Percentiles rank a stretch among this genome's conserved stretches.
These are phyloP conservation scores for Cyclotella sp. DNA, from an alignment of 108 stramenopile genomes.

Conservation along the genomic window DNA sequence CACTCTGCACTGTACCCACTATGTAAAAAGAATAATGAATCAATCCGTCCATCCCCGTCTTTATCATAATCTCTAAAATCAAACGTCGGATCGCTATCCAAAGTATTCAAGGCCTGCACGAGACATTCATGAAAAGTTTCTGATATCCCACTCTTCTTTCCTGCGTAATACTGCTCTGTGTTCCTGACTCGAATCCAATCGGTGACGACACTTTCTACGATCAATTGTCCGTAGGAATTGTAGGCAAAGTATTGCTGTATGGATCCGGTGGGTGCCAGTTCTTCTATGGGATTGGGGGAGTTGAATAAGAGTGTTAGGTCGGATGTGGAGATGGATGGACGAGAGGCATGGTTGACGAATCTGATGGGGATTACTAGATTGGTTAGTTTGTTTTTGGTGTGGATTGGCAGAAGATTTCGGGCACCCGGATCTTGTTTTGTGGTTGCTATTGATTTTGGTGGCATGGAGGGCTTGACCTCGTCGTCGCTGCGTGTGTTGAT, in stretches of 20 bases:
- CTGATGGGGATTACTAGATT: conserved; percentile 34
- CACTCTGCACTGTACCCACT: conserved; percentile 42
- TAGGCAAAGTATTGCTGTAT: conserved; percentile 43
- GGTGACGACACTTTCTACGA: conserved; percentile 32
- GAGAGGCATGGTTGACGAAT: conserved; percentile 24
- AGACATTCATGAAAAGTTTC: conserved; percentile 13
- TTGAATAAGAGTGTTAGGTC: conserved; percentile 20
- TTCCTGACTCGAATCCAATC: conserved; percentile 48
- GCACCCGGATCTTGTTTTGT: neutral
- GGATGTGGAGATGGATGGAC: conserved; percentile 4
- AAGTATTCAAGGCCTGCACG: conserved; percentile 9
- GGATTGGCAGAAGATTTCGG: neutral
- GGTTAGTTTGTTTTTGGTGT: neutral
- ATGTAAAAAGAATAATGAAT: conserved; percentile 35
- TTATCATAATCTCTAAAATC: conserved; percentile 20
- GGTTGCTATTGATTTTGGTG: neutral
- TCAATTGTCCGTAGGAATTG: conserved; percentile 32
- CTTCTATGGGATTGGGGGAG: conserved; percentile 8
- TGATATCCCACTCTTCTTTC: conserved; percentile 23
- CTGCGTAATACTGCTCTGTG: conserved; percentile 43
- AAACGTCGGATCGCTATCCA: conserved; percentile 25
- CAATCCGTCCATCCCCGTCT: conserved; percentile 18
- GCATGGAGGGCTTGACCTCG: neutral
- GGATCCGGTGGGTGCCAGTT: conserved; percentile 31
- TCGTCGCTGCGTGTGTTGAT: too few relatives aligned